Percentiles rank a stretch among this genome's conserved stretches.
Evolutionary conservation across 2,329 filamentous ascomycete genomes (phyloP).

Genomic region (Botrytis paeoniae): DNA sequence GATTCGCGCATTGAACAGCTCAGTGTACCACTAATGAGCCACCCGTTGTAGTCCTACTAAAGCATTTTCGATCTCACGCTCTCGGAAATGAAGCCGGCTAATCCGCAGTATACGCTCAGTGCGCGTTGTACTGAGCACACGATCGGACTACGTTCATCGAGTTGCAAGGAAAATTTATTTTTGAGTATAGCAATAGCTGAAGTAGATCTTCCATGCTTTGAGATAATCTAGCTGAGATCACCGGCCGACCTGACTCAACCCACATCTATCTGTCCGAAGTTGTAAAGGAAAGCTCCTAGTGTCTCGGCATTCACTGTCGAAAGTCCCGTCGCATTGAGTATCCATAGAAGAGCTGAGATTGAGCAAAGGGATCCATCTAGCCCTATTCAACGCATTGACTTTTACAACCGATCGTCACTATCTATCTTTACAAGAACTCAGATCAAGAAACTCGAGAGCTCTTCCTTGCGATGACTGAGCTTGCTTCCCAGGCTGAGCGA

Average conservation of each 20-base stretch:
- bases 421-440: background rate
- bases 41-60: constrained; percentile 6
- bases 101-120: background rate
- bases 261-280: background rate
- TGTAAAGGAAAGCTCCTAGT: background rate
- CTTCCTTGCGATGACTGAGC: background rate
- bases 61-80: background rate
- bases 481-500: background rate
- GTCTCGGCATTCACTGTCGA: background rate
- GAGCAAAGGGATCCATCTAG: background rate
- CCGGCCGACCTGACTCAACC: background rate
- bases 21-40: background rate
- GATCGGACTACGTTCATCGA: background rate
- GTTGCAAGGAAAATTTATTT: background rate
- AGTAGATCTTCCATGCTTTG: background rate
- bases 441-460: background rate
- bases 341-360: background rate
- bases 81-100: background rate
- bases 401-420: background rate
- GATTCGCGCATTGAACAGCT: background rate
- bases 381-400: too few relatives aligned
- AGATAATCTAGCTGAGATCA: background rate
- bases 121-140: background rate
- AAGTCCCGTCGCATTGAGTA: background rate
- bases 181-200: background rate